Evolutionary conservation across 1,139 yeast species (phyloP).

Genomic region (Saccharomyces hybrid): DNA sequence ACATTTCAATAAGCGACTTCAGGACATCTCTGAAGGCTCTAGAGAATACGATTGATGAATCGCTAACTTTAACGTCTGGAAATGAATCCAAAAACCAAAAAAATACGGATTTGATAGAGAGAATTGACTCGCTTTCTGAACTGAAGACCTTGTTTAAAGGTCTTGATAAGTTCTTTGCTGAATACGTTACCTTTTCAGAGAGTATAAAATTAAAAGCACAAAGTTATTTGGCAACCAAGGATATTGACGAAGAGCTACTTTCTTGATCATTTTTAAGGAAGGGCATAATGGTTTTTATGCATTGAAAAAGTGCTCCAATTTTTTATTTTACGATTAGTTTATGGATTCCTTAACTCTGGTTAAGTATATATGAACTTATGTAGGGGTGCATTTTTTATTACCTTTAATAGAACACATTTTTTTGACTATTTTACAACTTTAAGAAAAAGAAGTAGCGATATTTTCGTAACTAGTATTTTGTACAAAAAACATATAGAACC

Average conservation of each 20-base stretch:
- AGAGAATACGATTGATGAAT: constrained; percentile 38
- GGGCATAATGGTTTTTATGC: not conserved
- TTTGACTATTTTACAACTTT: not conserved
- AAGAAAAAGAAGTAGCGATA: not conserved
- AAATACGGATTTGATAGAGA: constrained; percentile 33
- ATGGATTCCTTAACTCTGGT: not conserved
- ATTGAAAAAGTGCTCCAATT: not conserved
- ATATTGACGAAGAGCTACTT: constrained; percentile 10
- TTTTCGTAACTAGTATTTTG: not conserved
- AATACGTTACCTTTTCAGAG: constrained; percentile 41
- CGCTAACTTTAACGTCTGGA: constrained; percentile 30
- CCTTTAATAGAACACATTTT: not conserved
- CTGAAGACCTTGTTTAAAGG: constrained; percentile 47
- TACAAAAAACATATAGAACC: not conserved
- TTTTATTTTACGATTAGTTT: not conserved
- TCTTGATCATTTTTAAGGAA: not conserved
- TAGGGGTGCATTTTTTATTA: not conserved
- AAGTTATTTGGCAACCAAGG: constrained; percentile 31
- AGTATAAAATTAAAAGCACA: constrained; percentile 34
- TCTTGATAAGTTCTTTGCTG: constrained; percentile 41
- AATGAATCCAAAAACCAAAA: constrained; percentile 26
- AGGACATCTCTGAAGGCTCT: constrained; percentile 37
- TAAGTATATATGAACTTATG: not conserved
- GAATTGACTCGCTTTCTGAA: constrained; percentile 40
- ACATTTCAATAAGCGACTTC: constrained; percentile 30